Percentiles rank a stretch among this genome's conserved stretches.
These are phyloP conservation scores for Podaxis sp. DNA, from an alignment of 768 basidiomycete genomes.

Conservation along the genomic window DNA sequence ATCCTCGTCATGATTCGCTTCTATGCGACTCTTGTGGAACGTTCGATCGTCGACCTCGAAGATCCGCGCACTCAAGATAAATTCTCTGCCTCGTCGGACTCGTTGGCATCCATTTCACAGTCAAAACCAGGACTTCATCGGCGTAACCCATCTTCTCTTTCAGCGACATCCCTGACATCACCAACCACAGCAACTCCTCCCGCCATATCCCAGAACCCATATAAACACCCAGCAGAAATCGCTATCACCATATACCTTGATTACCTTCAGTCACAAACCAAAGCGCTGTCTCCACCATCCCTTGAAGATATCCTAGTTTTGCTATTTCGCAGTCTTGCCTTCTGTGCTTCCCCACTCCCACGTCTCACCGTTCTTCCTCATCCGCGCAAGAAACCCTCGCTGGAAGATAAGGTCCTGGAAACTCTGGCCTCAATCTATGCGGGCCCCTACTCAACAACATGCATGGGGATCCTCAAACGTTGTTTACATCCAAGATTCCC, in stretches of 20 bases:
- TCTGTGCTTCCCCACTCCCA: slow-evolving; percentile 65
- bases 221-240: slow-evolving; percentile 59
- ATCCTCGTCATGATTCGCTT: slow-evolving; percentile 57
- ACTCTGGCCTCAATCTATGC: slow-evolving; percentile 54
- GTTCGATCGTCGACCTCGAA: slow-evolving; percentile 38
- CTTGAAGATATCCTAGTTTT: slow-evolving; percentile 62
- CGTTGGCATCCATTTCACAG: slow-evolving; percentile 10
- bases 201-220: slow-evolving; percentile 14
- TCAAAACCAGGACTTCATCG: slow-evolving; percentile 9
- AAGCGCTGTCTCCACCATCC: slow-evolving; percentile 52
- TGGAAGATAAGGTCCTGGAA: slow-evolving; percentile 59
- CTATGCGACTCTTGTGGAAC: slow-evolving; percentile 58
- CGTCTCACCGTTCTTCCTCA: slow-evolving; percentile 55
- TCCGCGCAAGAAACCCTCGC: slow-evolving; percentile 30
- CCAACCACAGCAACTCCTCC: slow-evolving; percentile 25
- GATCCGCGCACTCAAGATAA: slow-evolving; percentile 17
- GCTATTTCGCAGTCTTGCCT: slow-evolving; percentile 69
- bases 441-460: slow-evolving; percentile 64
- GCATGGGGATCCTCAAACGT: slow-evolving; percentile 59
- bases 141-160: slow-evolving; percentile 11
- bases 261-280: slow-evolving; percentile 60
- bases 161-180: slow-evolving; percentile 18
- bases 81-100: slow-evolving; percentile 33
- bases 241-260: slow-evolving; percentile 61
- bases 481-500: slow-evolving; percentile 51